Base-by-base conservation (phyloP, 208 protist genomes). In the Leishmania lainsoni region DNA sequence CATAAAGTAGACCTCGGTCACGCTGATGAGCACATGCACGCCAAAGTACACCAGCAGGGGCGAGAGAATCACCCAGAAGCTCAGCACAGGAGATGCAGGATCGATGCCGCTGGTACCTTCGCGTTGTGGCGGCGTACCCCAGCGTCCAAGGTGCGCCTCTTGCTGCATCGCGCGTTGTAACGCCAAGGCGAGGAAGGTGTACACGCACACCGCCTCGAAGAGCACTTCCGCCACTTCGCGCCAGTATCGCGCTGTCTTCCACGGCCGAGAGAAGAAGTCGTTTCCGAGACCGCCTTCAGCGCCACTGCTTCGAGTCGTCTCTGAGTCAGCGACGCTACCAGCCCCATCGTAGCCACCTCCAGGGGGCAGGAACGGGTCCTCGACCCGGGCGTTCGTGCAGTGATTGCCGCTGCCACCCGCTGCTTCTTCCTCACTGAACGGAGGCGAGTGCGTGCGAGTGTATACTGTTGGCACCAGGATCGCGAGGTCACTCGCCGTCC, bases 1-100 rank as follows among this genome's bases (percentile, higher is more conserved):
- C 10, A 58, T 61, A 58, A 71, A 59, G 56, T 58, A 72, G n/a
- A 52, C 72, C 22, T 87, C 80, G 20, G 70, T 32, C 39, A 32
- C n/a, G 39, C 71, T 58, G 54, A 78, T 26, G 39, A 81, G 9
- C 9, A 79, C 22, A 42, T 81, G 29, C 2, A 70, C 61, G 48
- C 81, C 81, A 58, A 80, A 84, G 72, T 85, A 89, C 29, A 87
- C 76, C 48, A 94, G 83, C 52, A 94, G 88, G 6, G 91, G 91
- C 4, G 88, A n/a, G 56, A 92, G 89, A 51, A 94, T 59, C 17
- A 87, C 54, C 88, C 88, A 94, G 78, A 92, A 94, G 76, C 88
- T 91, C 70, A 91, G 32, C 32, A 78, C 29, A 22, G 76, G 35
- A 5, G 61, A 22, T 39, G 22, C 16, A 0, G 17, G 2, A 22